Base-by-base conservation (phyloP, 2,329 filamentous ascomycete species). In the Parascedosporium putredinis region DNA sequence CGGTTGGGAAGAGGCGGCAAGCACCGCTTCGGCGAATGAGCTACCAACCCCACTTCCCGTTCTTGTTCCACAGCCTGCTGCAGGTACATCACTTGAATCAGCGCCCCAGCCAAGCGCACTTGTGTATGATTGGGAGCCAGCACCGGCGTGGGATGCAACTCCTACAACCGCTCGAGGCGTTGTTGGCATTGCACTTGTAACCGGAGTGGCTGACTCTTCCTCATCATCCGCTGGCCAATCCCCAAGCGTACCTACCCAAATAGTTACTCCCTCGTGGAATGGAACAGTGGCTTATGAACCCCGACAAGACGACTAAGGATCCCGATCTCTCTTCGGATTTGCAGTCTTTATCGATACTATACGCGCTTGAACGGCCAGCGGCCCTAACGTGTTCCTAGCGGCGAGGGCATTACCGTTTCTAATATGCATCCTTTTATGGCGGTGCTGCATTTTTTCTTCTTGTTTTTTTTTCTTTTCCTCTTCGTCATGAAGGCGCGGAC, bases 401-500 rank as follows among this genome's bases (percentile, higher is more conserved):
- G n/a, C n/a, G n/a, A n/a, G n/a, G n/a, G n/a, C n/a, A n/a, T n/a
- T n/a, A n/a, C n/a, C n/a, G n/a, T n/a, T n/a, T n/a, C n/a, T n/a
- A n/a, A n/a, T n/a, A n/a, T n/a, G n/a, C n/a, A n/a, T n/a, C n/a
- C n/a, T n/a, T n/a, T n/a, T n/a, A n/a, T n/a, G n/a, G n/a, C n/a
- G n/a, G n/a, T n/a, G n/a, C n/a, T n/a, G n/a, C n/a, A n/a, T n/a
- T n/a, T 16, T 43, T 43, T 20, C 40, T 6, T 43, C 8, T 43
- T 20, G 10, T 2, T 3, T 16, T 10, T 24, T n/a, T 23, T 16
- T 16, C 9, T 16, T 43, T n/a, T n/a, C 14, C 20, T 23, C 23
- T 43, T 23, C 6, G 6, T 43, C 14, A 20, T 43, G 8, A 45
- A 53, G 38, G 52, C 55, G 60, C 59, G 58, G 58, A 69, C 65